Base-by-base conservation (phyloP, 352 stramenopile genomes). In the Pythium biforme region DNA sequence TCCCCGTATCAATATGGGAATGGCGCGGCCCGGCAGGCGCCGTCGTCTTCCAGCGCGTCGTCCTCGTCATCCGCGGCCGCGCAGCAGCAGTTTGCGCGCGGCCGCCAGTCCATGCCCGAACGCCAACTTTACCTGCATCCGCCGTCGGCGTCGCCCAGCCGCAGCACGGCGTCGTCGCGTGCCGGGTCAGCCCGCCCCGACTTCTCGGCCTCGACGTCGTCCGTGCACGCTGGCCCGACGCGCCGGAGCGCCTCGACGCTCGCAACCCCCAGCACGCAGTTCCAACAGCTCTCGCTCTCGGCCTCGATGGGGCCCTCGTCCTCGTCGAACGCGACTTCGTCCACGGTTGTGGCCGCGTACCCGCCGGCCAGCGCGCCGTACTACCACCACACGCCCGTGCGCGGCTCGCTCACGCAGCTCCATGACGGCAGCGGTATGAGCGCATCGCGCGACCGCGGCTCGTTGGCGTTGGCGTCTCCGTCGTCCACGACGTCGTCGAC, bases 341-440 rank as follows among this genome's bases (percentile, higher is more conserved):
- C 23, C 52, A 74, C 54, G 59, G 64, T 40, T 71, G 50, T 20
- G 54, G 60, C 47, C 37, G 68, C 66, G 66, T 72, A n/a, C 14
- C 69, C 66, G 72, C 66, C 72, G 33, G 54, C 62, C 15, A 69
- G 48, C 33, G 55, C 62, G 40, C 49, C 55, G 55, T 69, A 64
- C 50, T 69, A 61, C 55, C 62, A 56, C 49, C 62, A 64, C 41
- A 34, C 52, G n/a, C 56, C 63, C 40, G 57, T 70, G 50, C 63
- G 63, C 43, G 20, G 55, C 41, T 70, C 63, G 50, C 51, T 70
- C 15, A 66, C 63, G 25, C 55, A 62, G 34, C 56, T 66, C 29
- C 56, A 70, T 15, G n/a, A n/a, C n/a, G n/a, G n/a, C n/a, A n/a
- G n/a, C n/a, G 54, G 60, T 46, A 46, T 53, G 48, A 55, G 60